Conservation (phyloP, 2,329 filamentous ascomycete genomes). For the Karstenula rhodostoma region DNA sequence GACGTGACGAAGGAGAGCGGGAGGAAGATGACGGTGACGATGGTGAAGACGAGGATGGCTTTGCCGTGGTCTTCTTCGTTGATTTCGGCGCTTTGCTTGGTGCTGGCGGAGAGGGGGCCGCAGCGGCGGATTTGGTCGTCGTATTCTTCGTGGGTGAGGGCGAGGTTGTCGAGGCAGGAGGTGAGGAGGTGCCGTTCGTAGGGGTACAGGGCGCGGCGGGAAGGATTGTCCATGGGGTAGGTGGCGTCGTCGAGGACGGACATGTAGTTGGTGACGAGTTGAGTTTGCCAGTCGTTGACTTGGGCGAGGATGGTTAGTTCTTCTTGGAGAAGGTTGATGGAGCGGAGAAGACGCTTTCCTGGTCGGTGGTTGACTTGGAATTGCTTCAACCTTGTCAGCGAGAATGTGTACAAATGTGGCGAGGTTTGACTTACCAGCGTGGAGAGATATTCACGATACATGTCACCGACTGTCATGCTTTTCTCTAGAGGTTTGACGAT, state of each 20-base stretch:
- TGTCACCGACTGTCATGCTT: conserved; percentile 36
- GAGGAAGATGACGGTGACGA: conserved; percentile 56
- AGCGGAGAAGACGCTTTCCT: conserved; percentile 42
- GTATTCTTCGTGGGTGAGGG: conserved; percentile 33
- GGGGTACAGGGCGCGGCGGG: conserved; percentile 31
- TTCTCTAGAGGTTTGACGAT: conserved; percentile 39
- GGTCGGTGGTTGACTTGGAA: conserved; percentile 47
- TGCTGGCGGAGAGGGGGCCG: conserved; percentile 39
- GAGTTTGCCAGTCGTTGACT: conserved; percentile 39
- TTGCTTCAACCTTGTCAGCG: conserved; percentile 33
- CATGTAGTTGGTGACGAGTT: conserved; percentile 35
- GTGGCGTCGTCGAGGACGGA: conserved; percentile 35
- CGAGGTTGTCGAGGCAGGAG: conserved; percentile 33
- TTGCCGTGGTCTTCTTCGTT: conserved; percentile 52
- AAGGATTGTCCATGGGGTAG: conserved; percentile 30
- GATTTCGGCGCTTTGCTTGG: conserved; percentile 46
- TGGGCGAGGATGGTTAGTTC: conserved; percentile 33
- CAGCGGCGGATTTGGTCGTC: conserved; percentile 35
- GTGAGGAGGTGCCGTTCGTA: conserved; percentile 33
- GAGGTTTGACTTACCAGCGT: conserved; percentile 35
- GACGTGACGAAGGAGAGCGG: conserved; percentile 55
- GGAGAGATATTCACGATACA: conserved; percentile 43
- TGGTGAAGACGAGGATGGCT: conserved; percentile 55
- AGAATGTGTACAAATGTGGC: neutral
- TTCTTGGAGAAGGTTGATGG: conserved; percentile 45